These are phyloP conservation scores for Penicillium simplicissimum DNA, from an alignment of 495 filamentous ascomycete genomes.

Conservation along the genomic window DNA sequence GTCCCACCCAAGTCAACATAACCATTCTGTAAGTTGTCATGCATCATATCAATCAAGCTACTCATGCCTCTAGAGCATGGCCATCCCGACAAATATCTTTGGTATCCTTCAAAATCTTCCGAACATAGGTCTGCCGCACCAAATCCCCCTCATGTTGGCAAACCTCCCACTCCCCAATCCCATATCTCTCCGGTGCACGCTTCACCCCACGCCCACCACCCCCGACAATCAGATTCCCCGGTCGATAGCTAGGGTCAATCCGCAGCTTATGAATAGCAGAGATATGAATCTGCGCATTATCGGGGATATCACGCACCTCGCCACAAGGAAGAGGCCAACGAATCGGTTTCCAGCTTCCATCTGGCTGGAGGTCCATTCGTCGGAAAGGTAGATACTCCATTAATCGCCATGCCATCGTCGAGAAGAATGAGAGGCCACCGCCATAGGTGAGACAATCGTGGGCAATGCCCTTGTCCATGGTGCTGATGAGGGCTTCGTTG, in stretches of 20 bases:
- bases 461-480: slow-evolving; percentile 50
- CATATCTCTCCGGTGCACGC: slow-evolving; percentile 53
- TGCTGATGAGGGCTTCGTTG: slow-evolving; percentile 1
- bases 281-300: slow-evolving; percentile 64
- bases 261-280: slow-evolving; percentile 70
- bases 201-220: slow-evolving; percentile 68
- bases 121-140: slow-evolving; percentile 55
- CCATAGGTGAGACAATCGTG: slow-evolving; percentile 70
- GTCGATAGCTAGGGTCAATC: slow-evolving; percentile 60
- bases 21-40: too few species aligned
- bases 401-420: slow-evolving; percentile 67
- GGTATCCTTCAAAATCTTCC: slow-evolving; percentile 15
- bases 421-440: slow-evolving; percentile 53
- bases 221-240: slow-evolving; percentile 73
- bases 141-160: slow-evolving; percentile 57
- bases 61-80: background rate
- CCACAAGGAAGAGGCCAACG: slow-evolving; percentile 72
- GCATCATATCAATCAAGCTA: too few species aligned
- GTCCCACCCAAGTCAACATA: too few species aligned
- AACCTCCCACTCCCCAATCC: slow-evolving; percentile 68
- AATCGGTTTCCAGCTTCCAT: slow-evolving; percentile 76
- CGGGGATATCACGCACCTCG: slow-evolving; percentile 74
- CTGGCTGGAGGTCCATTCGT: slow-evolving; percentile 67
- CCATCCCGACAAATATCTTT: slow-evolving; percentile 9
- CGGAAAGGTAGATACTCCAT: slow-evolving; percentile 82